phyloP scores from a whole-genome alignment of 257 asterid species.

The Pogostemon cablin region DNA sequence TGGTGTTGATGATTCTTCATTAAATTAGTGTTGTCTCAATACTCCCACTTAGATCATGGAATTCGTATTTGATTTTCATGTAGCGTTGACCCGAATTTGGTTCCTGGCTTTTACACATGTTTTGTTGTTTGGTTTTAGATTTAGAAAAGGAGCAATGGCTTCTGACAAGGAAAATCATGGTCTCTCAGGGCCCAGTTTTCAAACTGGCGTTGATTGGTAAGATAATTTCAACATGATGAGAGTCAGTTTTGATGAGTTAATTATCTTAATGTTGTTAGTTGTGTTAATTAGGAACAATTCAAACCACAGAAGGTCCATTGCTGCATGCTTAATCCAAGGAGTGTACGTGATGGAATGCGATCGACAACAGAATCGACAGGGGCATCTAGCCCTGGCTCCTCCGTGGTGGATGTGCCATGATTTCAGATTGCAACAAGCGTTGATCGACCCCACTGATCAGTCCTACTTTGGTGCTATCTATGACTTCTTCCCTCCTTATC shows the following conservation, averaged over 20 bases:
- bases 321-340: constrained; percentile 68
- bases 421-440: constrained; percentile 46
- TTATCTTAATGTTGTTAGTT: not conserved
- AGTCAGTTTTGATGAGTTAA: not conserved
- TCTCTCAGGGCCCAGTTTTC: constrained; percentile 55
- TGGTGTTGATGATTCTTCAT: too few relatives aligned
- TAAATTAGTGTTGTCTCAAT: too few relatives aligned
- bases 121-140: not conserved
- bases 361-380: constrained; percentile 53
- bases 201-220: constrained; percentile 59
- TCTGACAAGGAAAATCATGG: constrained; percentile 49
- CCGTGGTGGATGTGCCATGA: constrained; percentile 75
- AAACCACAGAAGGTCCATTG: constrained; percentile 57
- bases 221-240: not conserved
- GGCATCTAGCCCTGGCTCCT: constrained; percentile 58
- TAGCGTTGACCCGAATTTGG: too few relatives aligned
- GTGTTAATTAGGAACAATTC: constrained; percentile 49
- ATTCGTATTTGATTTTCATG: too few relatives aligned
- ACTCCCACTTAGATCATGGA: too few relatives aligned
- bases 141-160: constrained; percentile 40
- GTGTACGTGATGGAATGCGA: constrained; percentile 61
- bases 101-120: not conserved
- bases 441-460: constrained; percentile 49
- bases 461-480: constrained; percentile 61
- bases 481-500: constrained; percentile 44